These are phyloP conservation scores for Penicillium psychrofluorescens DNA, from an alignment of 495 filamentous ascomycete genomes.

Conservation along the genomic window DNA sequence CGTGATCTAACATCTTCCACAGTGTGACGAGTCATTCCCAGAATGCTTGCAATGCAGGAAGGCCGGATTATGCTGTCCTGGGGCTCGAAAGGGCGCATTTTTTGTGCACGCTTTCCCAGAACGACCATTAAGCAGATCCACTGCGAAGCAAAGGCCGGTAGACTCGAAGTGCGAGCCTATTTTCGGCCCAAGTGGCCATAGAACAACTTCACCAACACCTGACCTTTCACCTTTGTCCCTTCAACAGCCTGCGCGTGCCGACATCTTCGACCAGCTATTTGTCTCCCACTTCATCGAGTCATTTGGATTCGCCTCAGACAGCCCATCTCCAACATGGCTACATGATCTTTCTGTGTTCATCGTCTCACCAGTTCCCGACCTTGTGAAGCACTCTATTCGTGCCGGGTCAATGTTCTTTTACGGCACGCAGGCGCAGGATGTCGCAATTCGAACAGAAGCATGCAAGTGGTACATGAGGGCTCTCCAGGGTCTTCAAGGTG, in stretches of 20 bases:
- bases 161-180: no score
- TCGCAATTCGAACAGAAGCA: constrained; percentile 8
- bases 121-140: not conserved
- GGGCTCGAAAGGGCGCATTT: constrained; percentile 5
- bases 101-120: constrained; percentile 5
- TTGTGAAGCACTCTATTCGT: constrained; percentile 5
- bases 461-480: constrained; percentile 9
- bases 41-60: constrained; percentile 4
- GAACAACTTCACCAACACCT: no score
- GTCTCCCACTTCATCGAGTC: constrained; percentile 15
- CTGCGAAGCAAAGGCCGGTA: no score
- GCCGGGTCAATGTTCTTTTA: constrained; percentile 10
- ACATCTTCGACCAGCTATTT: constrained; percentile 10
- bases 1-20: not conserved
- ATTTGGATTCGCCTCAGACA: constrained; percentile 1
- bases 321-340: constrained; percentile 2
- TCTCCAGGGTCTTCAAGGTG: constrained; percentile 4
- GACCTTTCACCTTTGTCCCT: no score
- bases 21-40: constrained; percentile 7
- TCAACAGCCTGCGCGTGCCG: not conserved
- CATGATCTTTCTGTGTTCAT: constrained; percentile 2
- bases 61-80: constrained; percentile 1
- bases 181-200: no score
- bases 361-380: not conserved
- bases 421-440: constrained; percentile 4